Evolutionary conservation across 176 grass and related monocot species (phyloP), one percentile per base, ranked within the genome.

Genomic region (Oryza rufipogon): DNA sequence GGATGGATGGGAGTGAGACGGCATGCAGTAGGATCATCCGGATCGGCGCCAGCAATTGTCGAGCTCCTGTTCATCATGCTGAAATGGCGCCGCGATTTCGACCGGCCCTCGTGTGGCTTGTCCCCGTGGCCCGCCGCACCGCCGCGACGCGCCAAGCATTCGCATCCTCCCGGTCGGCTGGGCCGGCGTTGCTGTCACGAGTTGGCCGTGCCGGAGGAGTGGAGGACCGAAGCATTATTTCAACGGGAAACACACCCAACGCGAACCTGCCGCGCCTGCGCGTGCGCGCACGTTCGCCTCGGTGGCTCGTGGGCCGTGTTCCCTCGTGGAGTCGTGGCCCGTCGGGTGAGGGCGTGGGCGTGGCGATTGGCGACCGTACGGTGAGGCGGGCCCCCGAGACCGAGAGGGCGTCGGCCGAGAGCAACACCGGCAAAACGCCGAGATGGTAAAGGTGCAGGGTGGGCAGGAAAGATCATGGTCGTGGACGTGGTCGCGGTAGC

Each of bases 41-140:
- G 56, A 39, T 64, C 68, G 51, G 51, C 3, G 32, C 30, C 47
- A 49, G 47, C 47, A 39, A 49, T 49, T 14, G 47, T 16, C 12
- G 8, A 12, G 64, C 56, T 56, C 77, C 45, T 77, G 39, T 22
- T 54, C 46, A 46, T 54, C 46, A 46, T 39, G 47, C 9, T 34
- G 79, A 71, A 71, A 72, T 71, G 16, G 69, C 71, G 71, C 76
- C 65, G 9, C 11, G n/a, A 9, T 71, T 68, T 68, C 82, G 88
- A 89, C 88, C 88, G 66, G 10, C 66, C 83, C 72, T 86, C 83
- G 88, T 89, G 83, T 83, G 83, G 78, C 3, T 38, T 85, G 88
- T 81, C 38, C 78, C 66, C 82, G 32, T 71, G 82, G 52, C 67
- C 82, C 77, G 46, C 76, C 70, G 6, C 87, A 79, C 82, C 77